Conservation (phyloP, 345 rosid genomes). For the Lenwebbia sp. region DNA sequence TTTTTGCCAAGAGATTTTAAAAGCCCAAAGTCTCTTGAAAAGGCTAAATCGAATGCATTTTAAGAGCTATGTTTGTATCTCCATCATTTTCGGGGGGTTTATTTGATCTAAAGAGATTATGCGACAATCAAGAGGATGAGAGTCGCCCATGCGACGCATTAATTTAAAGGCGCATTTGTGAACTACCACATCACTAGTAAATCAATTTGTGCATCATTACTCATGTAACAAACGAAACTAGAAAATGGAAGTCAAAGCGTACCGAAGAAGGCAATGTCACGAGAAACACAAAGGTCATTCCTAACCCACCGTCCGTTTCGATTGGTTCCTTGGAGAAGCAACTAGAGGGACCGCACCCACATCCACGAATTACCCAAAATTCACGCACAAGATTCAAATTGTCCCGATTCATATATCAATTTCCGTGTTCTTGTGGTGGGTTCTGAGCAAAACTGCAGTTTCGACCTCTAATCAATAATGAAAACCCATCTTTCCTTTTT, state of each 20-base stretch:
- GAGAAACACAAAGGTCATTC: neutral
- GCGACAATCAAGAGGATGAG: too few species aligned
- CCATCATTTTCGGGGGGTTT: too few species aligned
- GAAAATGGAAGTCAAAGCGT: neutral
- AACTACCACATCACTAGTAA: too few species aligned
- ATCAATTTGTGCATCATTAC: too few species aligned
- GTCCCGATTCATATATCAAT: neutral
- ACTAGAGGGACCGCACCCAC: neutral
- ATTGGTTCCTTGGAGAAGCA: neutral
- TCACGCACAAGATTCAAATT: neutral
- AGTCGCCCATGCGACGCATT: too few species aligned
- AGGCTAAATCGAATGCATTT: too few species aligned
- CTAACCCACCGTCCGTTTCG: neutral
- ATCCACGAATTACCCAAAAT: neutral
- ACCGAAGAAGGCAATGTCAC: neutral
- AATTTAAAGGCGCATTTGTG: too few species aligned
- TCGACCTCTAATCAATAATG: neutral
- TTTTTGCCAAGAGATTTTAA: too few species aligned
- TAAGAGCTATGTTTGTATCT: too few species aligned
- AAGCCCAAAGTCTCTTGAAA: too few species aligned
- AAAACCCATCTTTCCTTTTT: neutral
- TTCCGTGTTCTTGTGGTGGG: neutral
- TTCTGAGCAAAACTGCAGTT: neutral
- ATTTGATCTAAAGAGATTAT: too few species aligned
- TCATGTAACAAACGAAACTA: neutral